Evolutionary conservation across 352 stramenopile genomes (phyloP), one percentile per base, ranked within the genome.

Genomic region (Phytophthora vignae): DNA sequence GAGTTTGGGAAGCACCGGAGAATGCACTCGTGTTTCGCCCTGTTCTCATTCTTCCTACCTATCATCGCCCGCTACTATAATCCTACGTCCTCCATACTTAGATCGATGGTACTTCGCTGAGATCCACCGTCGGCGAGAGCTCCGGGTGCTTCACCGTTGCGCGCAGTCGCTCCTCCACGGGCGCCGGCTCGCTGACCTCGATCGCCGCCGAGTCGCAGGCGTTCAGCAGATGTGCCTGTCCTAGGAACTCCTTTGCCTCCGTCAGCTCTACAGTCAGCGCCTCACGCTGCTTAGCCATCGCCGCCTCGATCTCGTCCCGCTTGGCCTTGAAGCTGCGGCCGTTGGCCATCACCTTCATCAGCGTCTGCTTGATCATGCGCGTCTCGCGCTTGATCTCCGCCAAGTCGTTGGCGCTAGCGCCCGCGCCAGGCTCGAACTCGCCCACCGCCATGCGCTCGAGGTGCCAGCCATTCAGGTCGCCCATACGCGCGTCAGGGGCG

Each of bases 401-500:
- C 50, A 90, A 74, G 59, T 95, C 83, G 50, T 60, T 76, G 9
- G 61, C 58, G 36, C 53, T 82, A 2, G 71, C 58, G 10, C 64
- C 62, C 3, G 63, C 50, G 7, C 77, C 74, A 22, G 82, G 74
- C 19, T 77, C 88, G n/a, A 87, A 85, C 70, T 95, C 88, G 15
- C 83, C 85, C 31, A 93, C 85, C 0, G 88, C 88, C 85, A 95
- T 95, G 49, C 88, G 88, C 73, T 95, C 88, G 54, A 95, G 62
- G 72, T 93, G 84, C 88, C 88, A 95, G 15, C 82, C 82, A 15
- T 84, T 92, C 11, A 95, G 68, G 25, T 90, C 84, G 31, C 82
- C 83, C 58, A 95, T 74, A 15, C 88, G 79, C 53, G 77, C 77
- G 2, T 57, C 82, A 0, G 88, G 88, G 9, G 78, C 81, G 49